A percentile compares a stretch with the other conserved stretches of the same genome.
These are phyloP conservation scores for Backusella luteola DNA, from an alignment of 192 early-diverging fungal genomes.

Conservation along the genomic window DNA sequence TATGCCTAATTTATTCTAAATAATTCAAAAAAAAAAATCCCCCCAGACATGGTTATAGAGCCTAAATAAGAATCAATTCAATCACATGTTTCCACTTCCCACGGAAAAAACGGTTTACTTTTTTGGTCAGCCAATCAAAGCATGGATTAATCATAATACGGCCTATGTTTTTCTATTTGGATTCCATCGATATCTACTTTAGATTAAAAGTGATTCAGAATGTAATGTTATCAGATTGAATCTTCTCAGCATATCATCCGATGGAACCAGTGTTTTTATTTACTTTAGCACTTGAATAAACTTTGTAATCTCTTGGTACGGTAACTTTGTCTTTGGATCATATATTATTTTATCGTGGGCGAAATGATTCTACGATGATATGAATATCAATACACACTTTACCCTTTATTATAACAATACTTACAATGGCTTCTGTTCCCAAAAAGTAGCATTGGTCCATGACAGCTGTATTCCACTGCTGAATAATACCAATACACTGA, in stretches of 20 bases:
- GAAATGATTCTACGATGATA: conserved; percentile 77
- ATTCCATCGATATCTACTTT: too few species aligned
- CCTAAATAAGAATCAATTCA: neutral
- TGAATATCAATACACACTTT: neutral
- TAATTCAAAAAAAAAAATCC: too few species aligned
- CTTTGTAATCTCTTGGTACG: conserved; percentile 62
- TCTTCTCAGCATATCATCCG: too few species aligned
- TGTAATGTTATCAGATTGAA: too few species aligned
- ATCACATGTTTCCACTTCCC: neutral
- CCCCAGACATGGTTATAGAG: too few species aligned
- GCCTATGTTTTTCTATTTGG: too few species aligned
- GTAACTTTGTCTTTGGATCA: conserved; percentile 63
- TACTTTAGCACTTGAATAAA: too few species aligned
- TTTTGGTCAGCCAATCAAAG: too few species aligned
- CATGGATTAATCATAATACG: too few species aligned
- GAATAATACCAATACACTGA: conserved; percentile 68
- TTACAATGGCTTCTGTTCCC: conserved; percentile 92
- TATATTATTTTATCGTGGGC: conserved; percentile 94
- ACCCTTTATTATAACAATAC: conserved; percentile 13
- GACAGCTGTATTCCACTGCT: conserved; percentile 75
- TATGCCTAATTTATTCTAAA: too few species aligned
- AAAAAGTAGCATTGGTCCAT: conserved; percentile 84
- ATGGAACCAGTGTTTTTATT: too few species aligned
- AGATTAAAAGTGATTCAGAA: too few species aligned
- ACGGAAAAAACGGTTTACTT: neutral